Evolutionary conservation across 805 yeast species (phyloP), one percentile per base, ranked within the genome.

Genomic region (Candida maris): DNA sequence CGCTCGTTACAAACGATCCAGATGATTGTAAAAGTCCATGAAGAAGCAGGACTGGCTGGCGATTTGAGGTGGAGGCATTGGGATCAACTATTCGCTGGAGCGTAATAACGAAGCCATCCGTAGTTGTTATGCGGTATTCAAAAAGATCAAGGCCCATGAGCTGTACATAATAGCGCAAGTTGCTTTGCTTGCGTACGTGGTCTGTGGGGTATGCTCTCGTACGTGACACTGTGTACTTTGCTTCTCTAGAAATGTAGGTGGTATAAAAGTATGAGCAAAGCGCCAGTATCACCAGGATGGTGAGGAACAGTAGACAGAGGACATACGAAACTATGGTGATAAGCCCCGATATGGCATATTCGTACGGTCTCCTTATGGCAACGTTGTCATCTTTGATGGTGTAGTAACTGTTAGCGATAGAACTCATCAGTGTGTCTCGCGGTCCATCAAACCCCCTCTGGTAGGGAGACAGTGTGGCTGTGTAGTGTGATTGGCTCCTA

Each of bases 1-100:
- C 98, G n/a, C 85, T 66, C 0, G 95, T 81, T 19, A 91, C 71
- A 57, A 73, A 91, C 0, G 96, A 83, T 0, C 89, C 96, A 0
- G 91, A 78, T 16, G 94, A 82, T 53, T 89, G 95, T 44, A 91
- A 64, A 10, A 91, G 68, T 0, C 98, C 98, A 51, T 91, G 98
- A 15, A 91, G 65, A 43, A 87, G 60, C 16, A 91, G 64, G 1
- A 91, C 65, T 0, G 97, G 97, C 57, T 23, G 46, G 27, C 25
- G 56, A 7, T 28, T 17, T 31, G 64, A 35, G 1, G 29, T n/a
- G 5, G 18, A 3, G 27, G 62, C 67, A 5, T 47, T 51, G 0
- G 81, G 79, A 42, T 78, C 72, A 5, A 77, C 62, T 6, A 86
- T 54, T 29, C 86, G 75, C 53, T 84, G 79, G 30, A 88, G 56